Conservation (phyloP, 2,329 filamentous ascomycete genomes). For the Exophiala spinifera region DNA sequence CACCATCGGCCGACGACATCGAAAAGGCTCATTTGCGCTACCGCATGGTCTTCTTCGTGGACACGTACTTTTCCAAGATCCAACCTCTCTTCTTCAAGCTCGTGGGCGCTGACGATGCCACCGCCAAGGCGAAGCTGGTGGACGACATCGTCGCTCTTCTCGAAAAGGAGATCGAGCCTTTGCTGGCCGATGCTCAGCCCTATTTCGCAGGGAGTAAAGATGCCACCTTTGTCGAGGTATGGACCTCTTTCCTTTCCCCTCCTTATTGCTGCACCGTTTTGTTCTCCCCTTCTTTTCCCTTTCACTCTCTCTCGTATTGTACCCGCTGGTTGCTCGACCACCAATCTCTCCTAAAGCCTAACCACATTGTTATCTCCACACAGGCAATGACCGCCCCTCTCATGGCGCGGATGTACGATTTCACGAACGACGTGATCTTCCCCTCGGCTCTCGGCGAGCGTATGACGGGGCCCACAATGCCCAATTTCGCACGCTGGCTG, state of each 20-base stretch:
- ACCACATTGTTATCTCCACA: too few relatives aligned
- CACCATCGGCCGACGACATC: constrained; percentile 40
- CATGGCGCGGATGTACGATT: constrained; percentile 57
- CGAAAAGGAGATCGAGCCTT: constrained; percentile 69
- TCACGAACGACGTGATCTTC: constrained; percentile 52
- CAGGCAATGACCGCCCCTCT: constrained; percentile 67
- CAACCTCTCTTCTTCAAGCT: constrained; percentile 48
- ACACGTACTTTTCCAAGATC: constrained; percentile 65
- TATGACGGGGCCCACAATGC: constrained; percentile 43
- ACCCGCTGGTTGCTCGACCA: too few relatives aligned
- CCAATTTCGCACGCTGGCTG: constrained; percentile 67
- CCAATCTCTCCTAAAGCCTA: too few relatives aligned
- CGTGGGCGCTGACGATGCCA: constrained; percentile 47
- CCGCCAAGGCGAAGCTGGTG: constrained; percentile 50
- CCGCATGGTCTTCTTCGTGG: constrained; percentile 67
- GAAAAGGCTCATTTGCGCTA: constrained; percentile 62
- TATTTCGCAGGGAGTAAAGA: constrained; percentile 64
- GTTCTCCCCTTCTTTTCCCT: background rate
- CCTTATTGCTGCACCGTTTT: too few relatives aligned
- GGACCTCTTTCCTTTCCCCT: constrained; percentile 18
- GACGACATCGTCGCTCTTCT: constrained; percentile 55
- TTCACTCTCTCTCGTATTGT: background rate
- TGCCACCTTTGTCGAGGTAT: constrained; percentile 71
- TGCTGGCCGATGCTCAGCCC: constrained; percentile 52
- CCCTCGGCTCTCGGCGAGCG: constrained; percentile 43